Conservation (phyloP, 2,329 filamentous ascomycete genomes). For the Rhinocladiella similis region DNA sequence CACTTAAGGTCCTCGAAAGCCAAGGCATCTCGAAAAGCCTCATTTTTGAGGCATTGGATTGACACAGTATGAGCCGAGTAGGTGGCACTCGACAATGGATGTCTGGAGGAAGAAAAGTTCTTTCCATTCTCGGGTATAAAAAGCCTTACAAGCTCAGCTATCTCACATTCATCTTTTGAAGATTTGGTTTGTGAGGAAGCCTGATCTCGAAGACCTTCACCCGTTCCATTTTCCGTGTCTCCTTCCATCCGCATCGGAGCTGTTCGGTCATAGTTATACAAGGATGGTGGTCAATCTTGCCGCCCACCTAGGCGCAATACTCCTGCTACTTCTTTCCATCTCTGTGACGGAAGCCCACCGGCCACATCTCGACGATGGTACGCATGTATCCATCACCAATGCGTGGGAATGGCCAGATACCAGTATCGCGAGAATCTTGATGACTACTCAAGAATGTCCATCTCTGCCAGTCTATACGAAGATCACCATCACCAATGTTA, state of each 20-base stretch:
- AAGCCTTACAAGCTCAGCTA: not conserved
- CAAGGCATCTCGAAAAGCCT: not conserved
- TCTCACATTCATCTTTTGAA: not conserved
- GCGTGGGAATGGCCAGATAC: slow-evolving; percentile 5
- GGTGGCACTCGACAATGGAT: too few species aligned
- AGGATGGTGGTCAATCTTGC: not conserved
- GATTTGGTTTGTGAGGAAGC: too few species aligned
- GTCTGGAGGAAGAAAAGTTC: too few species aligned
- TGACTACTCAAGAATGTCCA: not conserved
- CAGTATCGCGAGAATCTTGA: not conserved
- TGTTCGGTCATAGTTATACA: not conserved
- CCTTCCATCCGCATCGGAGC: not conserved
- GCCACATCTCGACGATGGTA: not conserved
- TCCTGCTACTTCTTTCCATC: not conserved
- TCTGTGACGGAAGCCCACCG: not conserved
- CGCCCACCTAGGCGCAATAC: not conserved
- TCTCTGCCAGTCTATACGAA: slow-evolving; percentile 1
- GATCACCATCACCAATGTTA: not conserved
- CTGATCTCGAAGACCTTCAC: too few species aligned
- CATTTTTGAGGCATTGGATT: not conserved
- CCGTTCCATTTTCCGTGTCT: not conserved
- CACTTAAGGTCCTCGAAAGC: not conserved
- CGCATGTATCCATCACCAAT: slow-evolving; percentile 1
- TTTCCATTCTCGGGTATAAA: not conserved
- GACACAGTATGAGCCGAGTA: too few species aligned